A percentile compares a stretch with the other conserved stretches of the same genome.
phyloP scores from a whole-genome alignment of 2,329 filamentous ascomycete genomes.

The Bisporella sp. region DNA sequence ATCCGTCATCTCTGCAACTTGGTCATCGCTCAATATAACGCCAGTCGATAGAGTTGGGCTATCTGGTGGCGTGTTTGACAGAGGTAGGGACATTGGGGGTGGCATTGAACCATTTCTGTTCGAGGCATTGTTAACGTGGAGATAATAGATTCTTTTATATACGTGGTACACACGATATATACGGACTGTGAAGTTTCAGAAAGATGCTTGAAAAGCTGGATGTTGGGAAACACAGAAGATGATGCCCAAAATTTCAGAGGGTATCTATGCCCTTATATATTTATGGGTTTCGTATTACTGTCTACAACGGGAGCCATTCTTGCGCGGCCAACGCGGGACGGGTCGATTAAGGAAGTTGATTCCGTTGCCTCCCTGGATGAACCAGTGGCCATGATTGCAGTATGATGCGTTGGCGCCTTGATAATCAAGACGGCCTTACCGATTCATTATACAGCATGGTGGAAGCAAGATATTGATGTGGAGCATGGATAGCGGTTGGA shows the following conservation, averaged over 20 bases:
- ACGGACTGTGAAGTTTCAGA: too few relatives aligned
- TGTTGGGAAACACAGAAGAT: too few relatives aligned
- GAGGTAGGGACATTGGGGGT: background rate
- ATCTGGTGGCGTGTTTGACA: background rate
- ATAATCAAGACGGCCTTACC: background rate
- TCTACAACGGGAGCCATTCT: background rate
- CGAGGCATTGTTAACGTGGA: background rate
- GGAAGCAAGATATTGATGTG: background rate
- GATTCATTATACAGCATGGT: background rate
- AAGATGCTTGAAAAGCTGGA: too few relatives aligned
- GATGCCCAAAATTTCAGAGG: too few relatives aligned
- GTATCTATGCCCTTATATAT: too few relatives aligned
- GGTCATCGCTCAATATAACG: background rate
- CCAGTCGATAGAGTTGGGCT: background rate
- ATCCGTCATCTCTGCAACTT: conserved; percentile 3
- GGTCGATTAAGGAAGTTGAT: background rate
- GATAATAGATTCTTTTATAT: background rate
- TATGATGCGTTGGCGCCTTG: background rate
- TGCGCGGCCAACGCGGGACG: background rate
- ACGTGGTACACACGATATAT: too few relatives aligned
- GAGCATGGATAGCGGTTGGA: background rate
- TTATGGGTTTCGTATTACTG: too few relatives aligned
- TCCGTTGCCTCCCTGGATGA: background rate
- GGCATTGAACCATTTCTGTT: background rate
- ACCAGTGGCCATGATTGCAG: background rate